A percentile compares a stretch with the other conserved stretches of the same genome.
Evolutionary conservation across 2,329 filamentous ascomycete species (phyloP).

Genomic region (Didymella exigua): DNA sequence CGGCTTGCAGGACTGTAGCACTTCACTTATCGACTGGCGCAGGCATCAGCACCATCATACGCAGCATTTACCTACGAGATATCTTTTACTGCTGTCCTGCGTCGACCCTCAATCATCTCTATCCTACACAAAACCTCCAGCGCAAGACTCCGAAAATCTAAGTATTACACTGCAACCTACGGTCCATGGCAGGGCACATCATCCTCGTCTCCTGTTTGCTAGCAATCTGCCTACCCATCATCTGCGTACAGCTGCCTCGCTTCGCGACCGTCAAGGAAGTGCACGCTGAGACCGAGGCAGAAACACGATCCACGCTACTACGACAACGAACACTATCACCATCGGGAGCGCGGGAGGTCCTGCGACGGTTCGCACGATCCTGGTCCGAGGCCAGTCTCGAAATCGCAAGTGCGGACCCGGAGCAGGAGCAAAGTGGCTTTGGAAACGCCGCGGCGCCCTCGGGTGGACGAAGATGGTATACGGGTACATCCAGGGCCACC

Average conservation of each 20-base stretch:
- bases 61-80: background rate
- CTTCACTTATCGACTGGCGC: background rate
- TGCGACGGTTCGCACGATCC: constrained; percentile 16
- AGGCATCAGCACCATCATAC: background rate
- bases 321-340: constrained; percentile 7
- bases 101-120: background rate
- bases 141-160: background rate
- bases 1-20: background rate
- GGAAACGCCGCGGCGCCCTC: background rate
- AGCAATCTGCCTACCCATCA: constrained; percentile 31
- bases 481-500: background rate
- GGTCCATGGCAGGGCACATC: constrained; percentile 10
- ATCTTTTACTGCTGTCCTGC: background rate
- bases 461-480: background rate
- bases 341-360: background rate
- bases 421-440: background rate
- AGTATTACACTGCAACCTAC: background rate
- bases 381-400: background rate
- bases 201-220: constrained; percentile 27
- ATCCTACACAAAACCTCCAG: background rate
- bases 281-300: constrained; percentile 16
- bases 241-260: constrained; percentile 31
- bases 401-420: background rate
- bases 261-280: constrained; percentile 3
- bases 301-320: constrained; percentile 23